Base-by-base conservation (phyloP, 2,329 filamentous ascomycete genomes). In the Cladosporium sp. region DNA sequence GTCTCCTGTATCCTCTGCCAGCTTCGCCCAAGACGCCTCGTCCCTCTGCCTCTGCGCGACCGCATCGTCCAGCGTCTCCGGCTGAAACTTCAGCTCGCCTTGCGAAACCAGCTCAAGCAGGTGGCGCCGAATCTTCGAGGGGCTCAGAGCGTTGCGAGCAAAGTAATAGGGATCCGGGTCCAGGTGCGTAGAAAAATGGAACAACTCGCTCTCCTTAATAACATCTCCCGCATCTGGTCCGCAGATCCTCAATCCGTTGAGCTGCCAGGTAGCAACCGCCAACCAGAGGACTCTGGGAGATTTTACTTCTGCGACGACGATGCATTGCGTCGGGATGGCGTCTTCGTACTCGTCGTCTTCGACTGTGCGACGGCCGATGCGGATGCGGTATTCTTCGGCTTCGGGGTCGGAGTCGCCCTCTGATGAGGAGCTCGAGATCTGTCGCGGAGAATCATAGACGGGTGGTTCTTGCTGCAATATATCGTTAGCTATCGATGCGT, bases 241-340 rank as follows among this genome's bases (percentile, higher is more conserved):
- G 35, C 50, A 43, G 13, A 53, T 53, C 7, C 50, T 43, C n/a
- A 53, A 6, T 4, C 50, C 50, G 19, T 53, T 53, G 9, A 53
- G 35, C 6, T 42, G 43, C 50, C 50, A 53, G 8, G 50, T 53
- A 3, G 37, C 28, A 8, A 53, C 50, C 11, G 35, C 22, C 4
- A 53, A 28, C 50, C 50, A 53, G 9, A 10, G 13, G 2, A 53
- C 35, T 31, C 14, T 42, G 4, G 22, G n/a, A 22, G 33, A 31
- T 2, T 9, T 19, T 3, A 22, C 11, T 11, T 53, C 50, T 16
- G 50, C 50, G 19, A 53, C 43, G n/a, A 53, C 44, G 37, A 46
- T 9, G 35, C 32, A 46, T 4, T 52, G 38, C 6, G 49, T 52
- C 3, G 49, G 43, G 10, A 52, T 46, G 22, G 22, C 22, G 31